Evolutionary conservation across 768 basidiomycete genomes (phyloP).

Genomic region (Suillus sp.): DNA sequence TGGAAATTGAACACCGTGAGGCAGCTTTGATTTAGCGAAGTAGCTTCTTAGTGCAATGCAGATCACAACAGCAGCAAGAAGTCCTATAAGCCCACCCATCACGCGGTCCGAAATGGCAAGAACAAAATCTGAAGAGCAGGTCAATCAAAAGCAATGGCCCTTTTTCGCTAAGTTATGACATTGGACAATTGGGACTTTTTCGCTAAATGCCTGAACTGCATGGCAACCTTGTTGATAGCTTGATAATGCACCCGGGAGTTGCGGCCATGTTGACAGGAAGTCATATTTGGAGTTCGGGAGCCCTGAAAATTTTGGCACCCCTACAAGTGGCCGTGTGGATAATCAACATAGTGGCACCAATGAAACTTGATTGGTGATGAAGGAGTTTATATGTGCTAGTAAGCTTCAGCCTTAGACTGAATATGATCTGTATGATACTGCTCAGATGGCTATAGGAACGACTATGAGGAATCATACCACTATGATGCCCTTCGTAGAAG

Average conservation of each 20-base stretch:
- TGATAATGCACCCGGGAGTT: neutral
- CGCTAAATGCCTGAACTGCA: neutral
- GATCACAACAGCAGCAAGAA: neutral
- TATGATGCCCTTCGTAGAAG: neutral
- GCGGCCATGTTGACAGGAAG: neutral
- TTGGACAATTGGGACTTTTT: neutral
- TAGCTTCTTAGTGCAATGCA: neutral
- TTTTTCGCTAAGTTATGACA: neutral
- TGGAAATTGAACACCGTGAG: slow-evolving; percentile 24
- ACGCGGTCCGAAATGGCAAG: neutral
- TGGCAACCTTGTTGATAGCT: neutral
- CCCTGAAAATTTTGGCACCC: neutral
- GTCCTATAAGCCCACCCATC: neutral
- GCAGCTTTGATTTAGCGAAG: slow-evolving; percentile 1
- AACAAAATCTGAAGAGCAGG: neutral
- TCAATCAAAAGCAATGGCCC: neutral
- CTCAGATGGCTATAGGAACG: neutral
- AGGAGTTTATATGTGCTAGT: neutral
- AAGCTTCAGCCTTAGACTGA: neutral
- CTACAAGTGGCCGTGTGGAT: neutral
- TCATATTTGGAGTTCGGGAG: neutral
- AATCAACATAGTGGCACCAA: neutral
- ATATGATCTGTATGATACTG: neutral
- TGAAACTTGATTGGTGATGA: neutral
- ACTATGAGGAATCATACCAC: neutral